Percentiles rank a stretch among this genome's conserved stretches.
Conservation (phyloP, 768 basidiomycete species). For the Amanita pseudoporphyria region DNA sequence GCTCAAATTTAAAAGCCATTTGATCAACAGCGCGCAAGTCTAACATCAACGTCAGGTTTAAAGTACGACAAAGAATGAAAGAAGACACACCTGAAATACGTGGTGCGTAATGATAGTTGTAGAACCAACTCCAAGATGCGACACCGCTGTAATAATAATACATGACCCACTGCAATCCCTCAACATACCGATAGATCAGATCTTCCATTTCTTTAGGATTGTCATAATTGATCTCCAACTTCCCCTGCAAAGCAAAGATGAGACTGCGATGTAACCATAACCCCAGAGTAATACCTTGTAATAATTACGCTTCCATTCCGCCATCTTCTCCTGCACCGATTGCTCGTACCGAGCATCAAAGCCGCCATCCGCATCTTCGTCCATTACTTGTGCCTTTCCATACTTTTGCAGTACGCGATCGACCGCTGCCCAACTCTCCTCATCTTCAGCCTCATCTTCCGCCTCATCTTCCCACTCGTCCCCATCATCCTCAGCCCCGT, state of each 20-base stretch:
- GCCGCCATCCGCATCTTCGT: slow-evolving; percentile 60
- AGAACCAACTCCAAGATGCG: slow-evolving; percentile 98
- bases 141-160: slow-evolving; percentile 98
- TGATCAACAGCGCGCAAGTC: slow-evolving; percentile 62
- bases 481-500: slow-evolving; percentile 36
- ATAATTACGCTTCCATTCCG: slow-evolving; percentile 85
- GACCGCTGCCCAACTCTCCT: slow-evolving; percentile 64
- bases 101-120: slow-evolving; percentile 96
- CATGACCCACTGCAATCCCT: slow-evolving; percentile 98
- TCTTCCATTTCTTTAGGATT: slow-evolving; percentile 57
- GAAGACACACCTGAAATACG: slow-evolving; percentile 74
- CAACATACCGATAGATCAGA: slow-evolving; percentile 74
- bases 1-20: slow-evolving; percentile 78
- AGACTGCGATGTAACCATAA: neutral
- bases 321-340: slow-evolving; percentile 74
- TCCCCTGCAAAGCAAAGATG: slow-evolving; percentile 43
- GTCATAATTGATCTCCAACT: slow-evolving; percentile 75
- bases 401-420: slow-evolving; percentile 84
- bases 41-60: slow-evolving; percentile 13
- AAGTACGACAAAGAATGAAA: neutral
- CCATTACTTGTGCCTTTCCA: slow-evolving; percentile 68
- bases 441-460: slow-evolving; percentile 51
- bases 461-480: slow-evolving; percentile 34
- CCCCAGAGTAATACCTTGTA: slow-evolving; percentile 53
- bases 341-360: slow-evolving; percentile 76